phyloP scores from a whole-genome alignment of 495 filamentous ascomycete genomes.

The Pseudoneurospora amorphoporcata region DNA sequence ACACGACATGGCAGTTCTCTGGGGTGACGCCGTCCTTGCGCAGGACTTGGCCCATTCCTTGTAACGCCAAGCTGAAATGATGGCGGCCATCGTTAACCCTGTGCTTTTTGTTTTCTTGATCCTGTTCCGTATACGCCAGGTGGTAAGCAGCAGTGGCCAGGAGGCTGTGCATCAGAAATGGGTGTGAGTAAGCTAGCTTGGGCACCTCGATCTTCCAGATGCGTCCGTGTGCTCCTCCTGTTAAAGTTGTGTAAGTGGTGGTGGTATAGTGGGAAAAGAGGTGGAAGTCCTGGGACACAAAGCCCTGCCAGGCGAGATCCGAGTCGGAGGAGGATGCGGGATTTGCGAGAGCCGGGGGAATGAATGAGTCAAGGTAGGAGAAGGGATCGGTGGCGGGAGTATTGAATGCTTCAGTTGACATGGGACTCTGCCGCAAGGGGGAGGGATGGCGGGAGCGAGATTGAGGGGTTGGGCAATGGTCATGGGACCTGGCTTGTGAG shows the following conservation, averaged over 20 bases:
- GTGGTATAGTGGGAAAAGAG: slow-evolving; percentile 19
- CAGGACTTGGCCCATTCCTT: slow-evolving; percentile 11
- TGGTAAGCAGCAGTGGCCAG: slow-evolving; percentile 19
- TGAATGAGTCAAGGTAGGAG: slow-evolving; percentile 15
- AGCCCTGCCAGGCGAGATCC: not conserved
- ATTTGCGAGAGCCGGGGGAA: not conserved
- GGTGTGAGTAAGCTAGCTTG: slow-evolving; percentile 10
- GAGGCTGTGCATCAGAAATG: slow-evolving; percentile 21
- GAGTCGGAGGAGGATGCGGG: not conserved
- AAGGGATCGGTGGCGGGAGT: slow-evolving; percentile 9
- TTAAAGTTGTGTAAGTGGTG: slow-evolving; percentile 8
- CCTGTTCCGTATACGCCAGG: slow-evolving; percentile 12
- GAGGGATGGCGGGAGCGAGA: not conserved
- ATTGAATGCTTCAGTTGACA: not conserved
- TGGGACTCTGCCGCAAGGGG: not conserved
- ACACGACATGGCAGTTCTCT: slow-evolving; percentile 21
- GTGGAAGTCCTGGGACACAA: slow-evolving; percentile 17
- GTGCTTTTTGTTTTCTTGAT: slow-evolving; percentile 3
- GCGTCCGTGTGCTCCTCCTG: not conserved
- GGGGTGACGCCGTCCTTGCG: slow-evolving; percentile 10
- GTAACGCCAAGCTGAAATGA: slow-evolving; percentile 17
- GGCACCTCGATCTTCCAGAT: slow-evolving; percentile 18
- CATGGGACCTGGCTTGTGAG: not conserved
- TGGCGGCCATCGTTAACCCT: slow-evolving; percentile 11
- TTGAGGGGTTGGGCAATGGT: not conserved